These are phyloP conservation scores for Citrus australasica DNA, from an alignment of 345 rosid genomes.

Conservation along the genomic window DNA sequence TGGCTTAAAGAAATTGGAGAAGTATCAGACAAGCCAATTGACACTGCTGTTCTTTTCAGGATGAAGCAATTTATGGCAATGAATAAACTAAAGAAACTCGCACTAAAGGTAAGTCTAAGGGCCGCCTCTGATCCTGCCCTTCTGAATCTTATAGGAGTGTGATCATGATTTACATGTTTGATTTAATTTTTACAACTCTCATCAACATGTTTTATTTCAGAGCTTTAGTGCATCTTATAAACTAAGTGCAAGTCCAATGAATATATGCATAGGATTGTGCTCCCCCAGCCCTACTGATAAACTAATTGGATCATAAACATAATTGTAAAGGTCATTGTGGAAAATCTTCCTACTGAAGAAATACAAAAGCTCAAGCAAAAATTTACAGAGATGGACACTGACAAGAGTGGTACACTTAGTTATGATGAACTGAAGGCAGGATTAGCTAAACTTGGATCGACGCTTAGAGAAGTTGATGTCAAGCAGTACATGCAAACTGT, in stretches of 20 bases:
- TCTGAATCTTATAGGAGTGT: not conserved
- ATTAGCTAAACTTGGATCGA: conserved; percentile 71
- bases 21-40: conserved; percentile 87
- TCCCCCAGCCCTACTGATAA: not conserved
- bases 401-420: conserved; percentile 81
- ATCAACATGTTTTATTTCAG: not conserved
- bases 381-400: conserved; percentile 81
- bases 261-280: not conserved
- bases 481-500: conserved; percentile 90
- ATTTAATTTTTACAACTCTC: not conserved
- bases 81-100: conserved; percentile 95
- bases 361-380: conserved; percentile 70
- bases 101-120: conserved; percentile 53
- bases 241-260: not conserved
- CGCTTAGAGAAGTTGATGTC: conserved; percentile 71
- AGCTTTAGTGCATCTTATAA: not conserved
- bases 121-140: not conserved
- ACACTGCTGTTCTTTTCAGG: conserved; percentile 83
- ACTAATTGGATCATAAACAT: not conserved
- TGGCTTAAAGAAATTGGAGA: conserved; percentile 71
- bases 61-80: conserved; percentile 94
- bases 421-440: conserved; percentile 75
- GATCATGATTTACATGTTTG: no score
- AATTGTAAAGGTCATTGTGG: conserved; percentile 67
- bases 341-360: conserved; percentile 73